These are phyloP conservation scores for Biscogniauxia marginata DNA, from an alignment of 2,329 filamentous ascomycete species.

Conservation along the genomic window DNA sequence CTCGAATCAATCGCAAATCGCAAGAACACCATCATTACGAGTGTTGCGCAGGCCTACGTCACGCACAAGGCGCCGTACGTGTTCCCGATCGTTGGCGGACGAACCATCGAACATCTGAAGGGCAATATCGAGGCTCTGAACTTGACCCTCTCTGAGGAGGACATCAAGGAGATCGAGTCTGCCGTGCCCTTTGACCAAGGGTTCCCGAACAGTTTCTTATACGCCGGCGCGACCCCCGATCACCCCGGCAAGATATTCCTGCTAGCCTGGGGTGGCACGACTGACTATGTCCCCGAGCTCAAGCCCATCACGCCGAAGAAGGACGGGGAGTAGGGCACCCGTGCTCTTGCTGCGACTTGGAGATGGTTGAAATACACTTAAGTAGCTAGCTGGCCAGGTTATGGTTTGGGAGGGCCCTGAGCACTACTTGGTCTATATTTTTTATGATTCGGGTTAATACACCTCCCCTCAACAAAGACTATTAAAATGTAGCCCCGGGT, in stretches of 20 bases:
- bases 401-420: too few relatives aligned
- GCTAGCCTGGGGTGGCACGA: constrained; percentile 45
- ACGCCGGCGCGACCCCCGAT: constrained; percentile 32
- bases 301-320: constrained; percentile 43
- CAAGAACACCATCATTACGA: constrained; percentile 55
- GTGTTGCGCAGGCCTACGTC: constrained; percentile 55
- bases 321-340: constrained; percentile 41
- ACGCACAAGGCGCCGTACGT: constrained; percentile 51
- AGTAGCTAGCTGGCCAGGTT: too few relatives aligned
- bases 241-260: constrained; percentile 44
- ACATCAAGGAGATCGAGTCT: constrained; percentile 54
- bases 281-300: constrained; percentile 48
- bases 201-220: constrained; percentile 58
- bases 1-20: constrained; percentile 60
- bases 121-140: constrained; percentile 56
- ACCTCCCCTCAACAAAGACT: too few relatives aligned
- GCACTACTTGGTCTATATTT: too few relatives aligned
- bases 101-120: constrained; percentile 51
- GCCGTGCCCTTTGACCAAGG: constrained; percentile 54
- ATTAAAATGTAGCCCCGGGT: too few relatives aligned
- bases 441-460: too few relatives aligned
- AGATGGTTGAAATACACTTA: constrained; percentile 7
- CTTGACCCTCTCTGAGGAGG: constrained; percentile 48
- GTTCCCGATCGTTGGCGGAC: constrained; percentile 52
- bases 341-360: constrained; percentile 17